Base-by-base conservation (phyloP, 2,329 filamentous ascomycete genomes). In the Keithomyces neogunnii region DNA sequence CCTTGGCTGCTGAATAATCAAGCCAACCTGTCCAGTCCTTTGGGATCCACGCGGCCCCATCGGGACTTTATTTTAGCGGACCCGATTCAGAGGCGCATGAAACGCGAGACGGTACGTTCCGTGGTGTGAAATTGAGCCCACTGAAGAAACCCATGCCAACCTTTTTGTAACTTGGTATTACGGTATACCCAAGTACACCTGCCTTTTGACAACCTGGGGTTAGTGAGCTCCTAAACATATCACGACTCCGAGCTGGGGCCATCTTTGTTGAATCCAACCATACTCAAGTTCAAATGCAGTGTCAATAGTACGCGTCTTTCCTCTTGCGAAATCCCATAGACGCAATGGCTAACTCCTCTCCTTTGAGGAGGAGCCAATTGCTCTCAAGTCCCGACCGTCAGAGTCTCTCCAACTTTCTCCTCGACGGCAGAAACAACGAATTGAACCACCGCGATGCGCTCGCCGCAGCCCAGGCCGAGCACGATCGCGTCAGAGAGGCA, bases 391-490 rank as follows among this genome's bases (percentile, higher is more conserved):
- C 73, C 7, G 68, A 72, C 28, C 66, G 69, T 48, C 59, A 69
- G 7, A 79, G 80, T 53, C 73, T 81, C 42, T 76, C 81, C 28
- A 76, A 73, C 29, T 77, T 88, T 31, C 83, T 89, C 53, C 72
- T 73, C 40, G 78, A 82, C 48, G 75, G 80, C 33, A 76, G 79
- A 36, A 82, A 87, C 56, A 79, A 77, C 35, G 82, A 84, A 61
- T 71, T 78, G 47, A 74, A 73, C 51, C 85, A 89, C 62, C 75
- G 77, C 52, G 78, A 82, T 58, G 85, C 85, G 11, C 76, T 92
- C 13, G 79, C 78, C 45, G 77, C 78, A 45, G 85, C 85, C 3
- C 80, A 81, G 47, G 73, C 74, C 11, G 79, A 85, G 60, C 87
- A 90, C 63, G 79, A 86, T 38, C 75, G 79, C 31, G 77, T 92